These are phyloP conservation scores for Mortierella sp. DNA, from an alignment of 371 early-diverging fungal genomes.

Conservation along the genomic window DNA sequence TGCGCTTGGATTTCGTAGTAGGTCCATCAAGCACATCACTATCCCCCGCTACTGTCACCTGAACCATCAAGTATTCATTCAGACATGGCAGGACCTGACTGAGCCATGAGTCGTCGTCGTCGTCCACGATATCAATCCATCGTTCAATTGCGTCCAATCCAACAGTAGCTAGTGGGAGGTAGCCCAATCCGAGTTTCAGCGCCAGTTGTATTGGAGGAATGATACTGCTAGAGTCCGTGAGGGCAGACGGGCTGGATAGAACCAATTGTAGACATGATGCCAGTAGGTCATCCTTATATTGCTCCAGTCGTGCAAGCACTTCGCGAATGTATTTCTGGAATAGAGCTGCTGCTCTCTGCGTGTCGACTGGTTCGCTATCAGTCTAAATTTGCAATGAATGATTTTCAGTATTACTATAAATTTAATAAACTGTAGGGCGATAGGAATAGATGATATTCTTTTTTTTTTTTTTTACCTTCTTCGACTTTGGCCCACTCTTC, in stretches of 20 bases:
- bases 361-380: conserved; percentile 42
- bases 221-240: conserved; percentile 65
- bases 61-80: conserved; percentile 76
- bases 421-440: background rate
- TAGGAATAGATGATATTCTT: conserved; percentile 11
- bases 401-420: background rate
- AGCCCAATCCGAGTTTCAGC: conserved; percentile 76
- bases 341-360: conserved; percentile 51
- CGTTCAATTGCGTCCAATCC: conserved; percentile 76
- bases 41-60: conserved; percentile 51
- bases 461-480: conserved; percentile 21
- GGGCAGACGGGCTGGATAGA: conserved; percentile 70
- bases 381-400: conserved; percentile 2
- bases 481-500: conserved; percentile 2
- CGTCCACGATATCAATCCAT: conserved; percentile 59
- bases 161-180: conserved; percentile 71
- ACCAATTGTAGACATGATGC: conserved; percentile 76
- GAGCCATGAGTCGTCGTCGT: conserved; percentile 36
- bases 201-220: conserved; percentile 71
- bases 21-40: conserved; percentile 17
- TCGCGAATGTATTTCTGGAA: conserved; percentile 69
- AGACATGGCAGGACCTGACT: conserved; percentile 69
- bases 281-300: conserved; percentile 84
- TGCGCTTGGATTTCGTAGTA: conserved; percentile 10
- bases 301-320: conserved; percentile 71